phyloP scores from a whole-genome alignment of 2,329 filamentous ascomycete genomes.

The Phoma sp. region DNA sequence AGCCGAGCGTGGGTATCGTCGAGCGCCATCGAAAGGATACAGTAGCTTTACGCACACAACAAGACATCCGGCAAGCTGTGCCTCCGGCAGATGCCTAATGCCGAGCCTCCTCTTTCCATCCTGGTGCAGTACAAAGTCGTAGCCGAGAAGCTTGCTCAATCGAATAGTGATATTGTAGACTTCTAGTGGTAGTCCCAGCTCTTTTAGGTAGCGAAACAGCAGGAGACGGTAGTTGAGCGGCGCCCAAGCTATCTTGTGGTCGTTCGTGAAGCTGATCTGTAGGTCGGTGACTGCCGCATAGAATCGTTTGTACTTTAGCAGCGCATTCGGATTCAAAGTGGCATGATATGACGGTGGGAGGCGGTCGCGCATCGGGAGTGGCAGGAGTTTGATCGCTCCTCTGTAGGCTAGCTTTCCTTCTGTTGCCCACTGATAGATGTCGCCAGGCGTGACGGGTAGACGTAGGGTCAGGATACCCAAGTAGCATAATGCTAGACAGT shows the following conservation, averaged over 20 bases:
- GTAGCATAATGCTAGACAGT: conserved; percentile 82
- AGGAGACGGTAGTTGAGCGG: conserved; percentile 74
- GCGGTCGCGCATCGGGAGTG: conserved; percentile 69
- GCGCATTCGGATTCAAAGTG: conserved; percentile 62
- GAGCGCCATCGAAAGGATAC: conserved; percentile 73
- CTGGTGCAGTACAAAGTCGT: conserved; percentile 67
- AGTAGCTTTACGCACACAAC: conserved; percentile 80
- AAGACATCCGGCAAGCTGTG: conserved; percentile 73
- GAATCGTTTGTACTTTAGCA: conserved; percentile 63
- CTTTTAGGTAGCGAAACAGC: conserved; percentile 72
- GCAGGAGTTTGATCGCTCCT: conserved; percentile 65
- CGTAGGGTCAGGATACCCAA: conserved; percentile 77
- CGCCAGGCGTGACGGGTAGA: conserved; percentile 76
- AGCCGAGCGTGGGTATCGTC: conserved; percentile 58
- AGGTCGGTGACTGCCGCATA: conserved; percentile 70
- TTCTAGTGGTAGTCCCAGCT: conserved; percentile 78
- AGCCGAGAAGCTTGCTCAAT: conserved; percentile 60
- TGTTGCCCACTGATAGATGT: conserved; percentile 73
- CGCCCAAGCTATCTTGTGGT: conserved; percentile 76
- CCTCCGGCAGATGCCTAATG: conserved; percentile 65
- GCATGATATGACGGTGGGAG: conserved; percentile 69
- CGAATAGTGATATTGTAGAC: conserved; percentile 66
- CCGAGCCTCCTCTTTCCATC: conserved; percentile 26
- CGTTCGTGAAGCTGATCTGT: conserved; percentile 67
- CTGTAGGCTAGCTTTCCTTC: conserved; percentile 75